phyloP scores from a whole-genome alignment of 2,329 filamentous ascomycete genomes.

The Cercospora citrullina region DNA sequence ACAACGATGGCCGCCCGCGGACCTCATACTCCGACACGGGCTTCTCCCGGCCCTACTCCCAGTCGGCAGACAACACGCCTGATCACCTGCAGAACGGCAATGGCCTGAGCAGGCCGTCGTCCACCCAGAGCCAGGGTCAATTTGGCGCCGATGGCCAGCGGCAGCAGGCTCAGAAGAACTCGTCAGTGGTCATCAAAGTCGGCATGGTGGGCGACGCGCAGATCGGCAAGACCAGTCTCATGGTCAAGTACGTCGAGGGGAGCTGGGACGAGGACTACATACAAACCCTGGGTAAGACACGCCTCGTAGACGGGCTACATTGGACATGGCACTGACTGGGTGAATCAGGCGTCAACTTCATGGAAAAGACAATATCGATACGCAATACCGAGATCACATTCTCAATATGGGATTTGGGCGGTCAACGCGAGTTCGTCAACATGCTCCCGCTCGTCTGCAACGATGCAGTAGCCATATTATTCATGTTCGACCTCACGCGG shows the following conservation, averaged over 20 bases:
- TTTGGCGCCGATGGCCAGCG: conserved; percentile 38
- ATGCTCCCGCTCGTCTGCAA: conserved; percentile 99
- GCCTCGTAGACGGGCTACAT: neutral
- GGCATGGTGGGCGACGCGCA: conserved; percentile 99
- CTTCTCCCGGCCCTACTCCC: conserved; percentile 47
- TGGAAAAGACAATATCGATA: conserved; percentile 99
- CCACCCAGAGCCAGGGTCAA: conserved; percentile 35
- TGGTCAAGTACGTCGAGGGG: conserved; percentile 99
- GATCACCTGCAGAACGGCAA: conserved; percentile 38
- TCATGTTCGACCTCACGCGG: conserved; percentile 98
- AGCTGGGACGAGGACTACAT: conserved; percentile 99
- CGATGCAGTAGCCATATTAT: conserved; percentile 95
- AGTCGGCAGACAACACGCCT: conserved; percentile 45
- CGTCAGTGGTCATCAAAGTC: conserved; percentile 93
- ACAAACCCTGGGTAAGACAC: conserved; percentile 74
- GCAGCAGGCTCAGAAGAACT: conserved; percentile 49
- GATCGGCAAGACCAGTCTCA: conserved; percentile 97
- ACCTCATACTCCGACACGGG: conserved; percentile 56
- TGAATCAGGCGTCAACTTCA: conserved; percentile 84
- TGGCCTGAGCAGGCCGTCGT: conserved; percentile 37
- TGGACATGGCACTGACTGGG: conserved; percentile 11
- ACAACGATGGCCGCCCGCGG: conserved; percentile 47
- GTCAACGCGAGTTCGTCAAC: conserved; percentile 98
- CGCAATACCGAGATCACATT: conserved; percentile 99
- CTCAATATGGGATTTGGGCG: conserved; percentile 97